These are phyloP conservation scores for Aspergillus oerlinghausenensis DNA, from an alignment of 2,329 filamentous ascomycete species.

Conservation along the genomic window DNA sequence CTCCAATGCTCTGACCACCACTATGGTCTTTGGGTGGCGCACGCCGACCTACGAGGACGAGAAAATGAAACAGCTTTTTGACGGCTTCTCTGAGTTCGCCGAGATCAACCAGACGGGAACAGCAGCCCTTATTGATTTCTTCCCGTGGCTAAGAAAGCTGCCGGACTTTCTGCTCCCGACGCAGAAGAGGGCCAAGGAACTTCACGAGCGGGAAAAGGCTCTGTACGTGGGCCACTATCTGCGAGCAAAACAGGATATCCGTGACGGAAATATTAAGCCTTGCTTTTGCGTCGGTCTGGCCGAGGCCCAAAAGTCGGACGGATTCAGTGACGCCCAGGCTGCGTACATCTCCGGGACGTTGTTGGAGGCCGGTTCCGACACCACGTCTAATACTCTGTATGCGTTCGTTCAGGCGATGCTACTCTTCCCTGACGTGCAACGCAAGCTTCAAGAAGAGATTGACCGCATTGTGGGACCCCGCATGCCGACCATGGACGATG, in stretches of 20 bases:
- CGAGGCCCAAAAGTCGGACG: slow-evolving; percentile 27
- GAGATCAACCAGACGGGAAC: slow-evolving; percentile 39
- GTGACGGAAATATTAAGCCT: slow-evolving; percentile 24
- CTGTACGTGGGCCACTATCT: slow-evolving; percentile 42
- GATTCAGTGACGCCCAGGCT: slow-evolving; percentile 31
- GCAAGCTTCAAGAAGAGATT: slow-evolving; percentile 39
- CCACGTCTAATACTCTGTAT: slow-evolving; percentile 46
- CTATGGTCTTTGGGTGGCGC: slow-evolving; percentile 49
- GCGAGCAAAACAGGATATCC: slow-evolving; percentile 34
- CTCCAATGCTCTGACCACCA: slow-evolving; percentile 46
- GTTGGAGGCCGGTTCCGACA: slow-evolving; percentile 48
- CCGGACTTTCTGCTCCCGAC: slow-evolving; percentile 40
- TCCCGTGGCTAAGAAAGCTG: slow-evolving; percentile 42
- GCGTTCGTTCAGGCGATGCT: slow-evolving; percentile 48
- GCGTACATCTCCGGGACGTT: slow-evolving; percentile 29
- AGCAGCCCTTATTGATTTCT: slow-evolving; percentile 45
- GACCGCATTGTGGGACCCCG: slow-evolving; percentile 31
- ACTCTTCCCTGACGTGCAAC: slow-evolving; percentile 43
- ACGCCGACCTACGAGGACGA: slow-evolving; percentile 39
- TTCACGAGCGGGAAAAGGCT: slow-evolving; percentile 43
- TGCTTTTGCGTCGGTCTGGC: slow-evolving; percentile 25
- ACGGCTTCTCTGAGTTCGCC: slow-evolving; percentile 41
- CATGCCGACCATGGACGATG: slow-evolving; percentile 36
- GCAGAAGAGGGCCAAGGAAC: slow-evolving; percentile 35
- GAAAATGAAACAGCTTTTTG: slow-evolving; percentile 42